These are phyloP conservation scores for Nicotiana tomentosiformis DNA, from an alignment of 257 asterid species.

Conservation along the genomic window DNA sequence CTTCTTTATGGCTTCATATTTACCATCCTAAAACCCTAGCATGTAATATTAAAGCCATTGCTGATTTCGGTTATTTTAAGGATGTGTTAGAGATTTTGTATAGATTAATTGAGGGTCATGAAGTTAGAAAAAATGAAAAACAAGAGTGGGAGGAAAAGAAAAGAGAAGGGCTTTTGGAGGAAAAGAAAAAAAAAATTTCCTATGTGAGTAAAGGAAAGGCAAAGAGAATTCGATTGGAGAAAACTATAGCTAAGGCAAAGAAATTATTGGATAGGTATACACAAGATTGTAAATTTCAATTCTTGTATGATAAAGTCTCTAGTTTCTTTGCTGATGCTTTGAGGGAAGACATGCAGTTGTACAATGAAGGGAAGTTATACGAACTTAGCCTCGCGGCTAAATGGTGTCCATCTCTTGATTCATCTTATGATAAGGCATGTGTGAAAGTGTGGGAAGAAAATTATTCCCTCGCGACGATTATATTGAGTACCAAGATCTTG, in stretches of 20 bases:
- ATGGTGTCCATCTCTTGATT: conserved; percentile 20
- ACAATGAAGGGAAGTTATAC: background rate
- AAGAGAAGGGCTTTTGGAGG: conserved; percentile 4
- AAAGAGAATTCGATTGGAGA: background rate
- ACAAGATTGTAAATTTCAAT: background rate
- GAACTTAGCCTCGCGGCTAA: conserved; percentile 14
- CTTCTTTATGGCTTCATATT: conserved; percentile 16
- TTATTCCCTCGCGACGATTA: conserved; percentile 1
- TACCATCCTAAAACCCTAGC: conserved; percentile 19
- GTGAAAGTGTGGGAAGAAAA: conserved; percentile 12
- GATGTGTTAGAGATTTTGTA: conserved; percentile 27
- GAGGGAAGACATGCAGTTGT: conserved; percentile 5
- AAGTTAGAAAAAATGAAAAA: conserved; percentile 5
- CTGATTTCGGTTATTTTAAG: conserved; percentile 23
- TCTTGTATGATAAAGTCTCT: conserved; percentile 11
- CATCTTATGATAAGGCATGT: conserved; percentile 15
- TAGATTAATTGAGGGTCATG: conserved; percentile 21
- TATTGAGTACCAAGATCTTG: background rate
- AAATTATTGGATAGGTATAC: background rate
- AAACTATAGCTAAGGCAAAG: background rate
- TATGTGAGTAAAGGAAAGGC: background rate
- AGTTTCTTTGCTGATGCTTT: background rate
- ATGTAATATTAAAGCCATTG: conserved; percentile 11
- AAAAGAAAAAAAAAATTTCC: conserved; percentile 6
- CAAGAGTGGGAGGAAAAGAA: background rate